Conservation (phyloP, 768 basidiomycete species). For the Panaeolus cyanescens region DNA sequence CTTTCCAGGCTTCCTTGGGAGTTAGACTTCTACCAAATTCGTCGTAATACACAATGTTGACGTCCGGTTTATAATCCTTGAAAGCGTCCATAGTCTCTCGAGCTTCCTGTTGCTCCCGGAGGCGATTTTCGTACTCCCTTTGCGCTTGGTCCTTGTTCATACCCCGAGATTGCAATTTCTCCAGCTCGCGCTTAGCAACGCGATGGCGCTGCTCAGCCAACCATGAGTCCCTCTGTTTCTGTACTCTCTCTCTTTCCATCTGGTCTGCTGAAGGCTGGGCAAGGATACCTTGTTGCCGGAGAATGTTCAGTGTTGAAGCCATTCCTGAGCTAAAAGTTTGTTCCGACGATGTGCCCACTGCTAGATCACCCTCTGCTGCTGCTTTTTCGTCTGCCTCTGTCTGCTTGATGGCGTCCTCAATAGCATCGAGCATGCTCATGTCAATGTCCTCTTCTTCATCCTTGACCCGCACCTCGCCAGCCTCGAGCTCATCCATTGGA, state of each 20-base stretch:
- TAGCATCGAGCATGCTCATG: constrained; percentile 74
- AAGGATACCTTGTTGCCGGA: constrained; percentile 91
- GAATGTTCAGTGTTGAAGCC: constrained; percentile 84
- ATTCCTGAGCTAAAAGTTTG: constrained; percentile 83
- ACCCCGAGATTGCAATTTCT: constrained; percentile 75
- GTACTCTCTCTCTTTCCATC: constrained; percentile 75
- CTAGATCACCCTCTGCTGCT: constrained; percentile 29
- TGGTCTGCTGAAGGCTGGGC: constrained; percentile 65
- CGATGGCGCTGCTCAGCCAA: constrained; percentile 80
- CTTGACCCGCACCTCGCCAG: constrained; percentile 77
- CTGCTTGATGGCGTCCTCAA: constrained; percentile 68
- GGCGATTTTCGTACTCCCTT: constrained; percentile 91
- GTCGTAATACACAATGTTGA: constrained; percentile 96
- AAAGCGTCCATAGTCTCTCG: constrained; percentile 79
- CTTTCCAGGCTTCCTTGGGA: constrained; percentile 98
- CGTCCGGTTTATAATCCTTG: constrained; percentile 95
- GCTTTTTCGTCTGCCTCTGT: constrained; percentile 58
- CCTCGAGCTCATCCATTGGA: constrained; percentile 74
- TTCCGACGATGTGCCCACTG: constrained; percentile 69
- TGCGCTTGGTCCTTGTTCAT: constrained; percentile 89
- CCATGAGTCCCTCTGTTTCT: constrained; percentile 88
- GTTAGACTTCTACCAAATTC: constrained; percentile 89
- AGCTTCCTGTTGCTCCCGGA: constrained; percentile 90
- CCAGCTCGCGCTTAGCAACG: constrained; percentile 78
- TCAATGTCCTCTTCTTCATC: constrained; percentile 79